Evolutionary conservation across 2,329 filamentous ascomycete genomes (phyloP).

Genomic region (Cercospora brassicicola): DNA sequence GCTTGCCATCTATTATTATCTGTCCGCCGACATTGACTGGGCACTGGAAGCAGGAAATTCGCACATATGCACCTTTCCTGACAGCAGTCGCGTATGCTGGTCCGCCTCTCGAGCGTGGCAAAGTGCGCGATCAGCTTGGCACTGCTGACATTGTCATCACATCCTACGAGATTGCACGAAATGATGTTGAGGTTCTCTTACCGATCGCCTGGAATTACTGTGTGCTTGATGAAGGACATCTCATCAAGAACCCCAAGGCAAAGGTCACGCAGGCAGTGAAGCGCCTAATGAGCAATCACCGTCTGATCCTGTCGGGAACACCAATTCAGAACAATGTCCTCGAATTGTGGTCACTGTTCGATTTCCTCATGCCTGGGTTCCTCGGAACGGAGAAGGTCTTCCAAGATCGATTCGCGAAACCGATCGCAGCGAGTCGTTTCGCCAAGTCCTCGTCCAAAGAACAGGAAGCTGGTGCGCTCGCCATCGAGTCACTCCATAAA

Average conservation of each 20-base stretch:
- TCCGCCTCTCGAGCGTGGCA: conserved; percentile 74
- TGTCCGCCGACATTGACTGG: conserved; percentile 95
- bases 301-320: conserved; percentile 92
- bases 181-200: conserved; percentile 82
- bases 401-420: conserved; percentile 89
- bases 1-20: conserved; percentile 86
- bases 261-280: conserved; percentile 96
- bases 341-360: conserved; percentile 95
- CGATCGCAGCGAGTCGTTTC: conserved; percentile 89
- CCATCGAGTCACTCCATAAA: conserved; percentile 97
- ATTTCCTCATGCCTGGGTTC: conserved; percentile 99
- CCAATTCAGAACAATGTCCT: conserved; percentile 98
- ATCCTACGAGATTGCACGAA: conserved; percentile 96
- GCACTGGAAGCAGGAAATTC: conserved; percentile 98
- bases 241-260: conserved; percentile 98
- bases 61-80: conserved; percentile 91
- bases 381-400: conserved; percentile 96
- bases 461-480: conserved; percentile 92
- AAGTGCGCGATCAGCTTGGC: conserved; percentile 67
- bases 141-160: conserved; percentile 92
- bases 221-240: conserved; percentile 92
- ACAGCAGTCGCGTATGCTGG: conserved; percentile 88
- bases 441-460: conserved; percentile 98
- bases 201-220: conserved; percentile 95
- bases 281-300: conserved; percentile 83